Evolutionary conservation across 164 flowering plant species (phyloP), one percentile per base, ranked within the genome.

Genomic region (Chimonanthus salicifolius): DNA sequence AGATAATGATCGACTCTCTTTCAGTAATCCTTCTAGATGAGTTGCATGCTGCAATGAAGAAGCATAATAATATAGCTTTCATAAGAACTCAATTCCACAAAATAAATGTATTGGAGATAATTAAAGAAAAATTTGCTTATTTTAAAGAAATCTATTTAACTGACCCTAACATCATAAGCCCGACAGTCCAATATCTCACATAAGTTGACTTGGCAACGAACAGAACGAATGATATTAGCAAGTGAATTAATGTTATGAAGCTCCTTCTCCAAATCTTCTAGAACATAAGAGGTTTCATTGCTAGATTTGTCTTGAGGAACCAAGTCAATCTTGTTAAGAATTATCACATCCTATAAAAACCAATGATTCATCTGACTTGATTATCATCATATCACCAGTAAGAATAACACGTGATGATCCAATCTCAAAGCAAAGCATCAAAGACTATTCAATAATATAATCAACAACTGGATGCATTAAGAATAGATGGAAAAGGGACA

Each of bases 311-410:
- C 89, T 67, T 75, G 72, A 83, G 93, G 85, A 75, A 90, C 84
- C 84, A 93, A 85, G 87, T 95, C 99, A 82, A 92, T 83, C 90
- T 95, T 95, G 85, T 95, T 95, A 72, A 95, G 92, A 82, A 95
- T 87, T 69, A 95, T 79, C 82, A 89, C 84, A 85, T 93, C 99
- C 99, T 95, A 75, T 78, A 83, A 72, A 71, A 75, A 58, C 44
- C 18, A 2, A 62, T 3, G 20, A 62, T 51, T 51, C 58, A 81
- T 62, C 4, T 66, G 66, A 64, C 67, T 21, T 6, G 7, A 64
- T 64, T 7, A 64, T 33, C 33, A 33, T 33, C 33, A 33, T 33
- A 33, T 33, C 33, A 33, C 33, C 33, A 33, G 33, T 33, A 33
- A 33, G 33, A 33, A 33, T 67, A 15, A 18, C 13, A 67, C 51